These are phyloP conservation scores for Babesia ovata DNA, from an alignment of 169 alveolate species.

Conservation along the genomic window DNA sequence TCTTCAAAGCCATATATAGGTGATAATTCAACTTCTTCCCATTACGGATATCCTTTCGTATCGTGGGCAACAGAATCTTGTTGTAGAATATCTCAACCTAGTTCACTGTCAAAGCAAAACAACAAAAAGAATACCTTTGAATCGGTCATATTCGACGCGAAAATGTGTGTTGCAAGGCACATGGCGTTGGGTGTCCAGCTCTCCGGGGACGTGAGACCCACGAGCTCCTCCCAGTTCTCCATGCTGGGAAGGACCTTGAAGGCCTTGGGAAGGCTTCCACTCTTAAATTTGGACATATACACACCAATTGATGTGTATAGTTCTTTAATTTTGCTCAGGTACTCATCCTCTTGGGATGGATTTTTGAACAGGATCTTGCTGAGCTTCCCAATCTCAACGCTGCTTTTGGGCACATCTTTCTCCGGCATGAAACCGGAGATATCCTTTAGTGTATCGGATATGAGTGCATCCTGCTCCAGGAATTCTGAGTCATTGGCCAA, in stretches of 20 bases:
- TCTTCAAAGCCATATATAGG: slow-evolving; percentile 89
- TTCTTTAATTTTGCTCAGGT: slow-evolving; percentile 26
- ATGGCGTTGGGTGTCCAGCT: slow-evolving; percentile 95
- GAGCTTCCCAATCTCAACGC: slow-evolving; percentile 37
- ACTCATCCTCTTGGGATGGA: slow-evolving; percentile 3
- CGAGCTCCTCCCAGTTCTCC: slow-evolving; percentile 92
- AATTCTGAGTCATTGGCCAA: slow-evolving; percentile 41
- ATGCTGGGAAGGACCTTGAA: slow-evolving; percentile 90
- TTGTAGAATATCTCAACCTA: slow-evolving; percentile 77
- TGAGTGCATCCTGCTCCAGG: slow-evolving; percentile 48
- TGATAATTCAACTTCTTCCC: slow-evolving; percentile 89
- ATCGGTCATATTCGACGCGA: slow-evolving; percentile 87
- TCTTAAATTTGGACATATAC: slow-evolving; percentile 76
- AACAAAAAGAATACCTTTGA: slow-evolving; percentile 56
- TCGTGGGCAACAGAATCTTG: slow-evolving; percentile 84
- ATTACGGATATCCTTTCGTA: slow-evolving; percentile 82
- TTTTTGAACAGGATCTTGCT: slow-evolving; percentile 5
- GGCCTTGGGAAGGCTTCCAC: slow-evolving; percentile 94
- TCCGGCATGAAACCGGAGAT: slow-evolving; percentile 63
- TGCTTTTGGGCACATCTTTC: neutral
- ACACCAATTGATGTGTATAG: slow-evolving; percentile 57
- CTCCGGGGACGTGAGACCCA: slow-evolving; percentile 89
- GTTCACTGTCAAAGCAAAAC: slow-evolving; percentile 15
- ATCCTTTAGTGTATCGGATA: slow-evolving; percentile 32
- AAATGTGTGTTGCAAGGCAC: slow-evolving; percentile 89